Percentiles rank a stretch among this genome's conserved stretches.
Evolutionary conservation across 2,329 filamentous ascomycete species (phyloP).

Genomic region (Verticillium longisporum): DNA sequence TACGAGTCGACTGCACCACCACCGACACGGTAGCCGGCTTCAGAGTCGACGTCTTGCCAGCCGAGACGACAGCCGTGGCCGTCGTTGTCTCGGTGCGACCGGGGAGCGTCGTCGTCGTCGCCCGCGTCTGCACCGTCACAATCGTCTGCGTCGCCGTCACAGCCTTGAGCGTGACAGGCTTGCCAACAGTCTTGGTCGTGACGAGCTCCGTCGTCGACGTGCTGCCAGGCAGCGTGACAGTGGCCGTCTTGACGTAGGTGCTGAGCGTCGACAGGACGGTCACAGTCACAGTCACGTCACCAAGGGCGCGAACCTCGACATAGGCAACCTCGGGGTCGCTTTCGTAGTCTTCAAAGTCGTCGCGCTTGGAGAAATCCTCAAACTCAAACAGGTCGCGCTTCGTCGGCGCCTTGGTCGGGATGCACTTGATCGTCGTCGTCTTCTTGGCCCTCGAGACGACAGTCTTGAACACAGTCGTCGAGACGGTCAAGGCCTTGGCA

Average conservation of each 20-base stretch:
- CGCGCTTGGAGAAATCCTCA: no score
- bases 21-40: slow-evolving; percentile 6
- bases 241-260: slow-evolving; percentile 14
- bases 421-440: slow-evolving; percentile 2
- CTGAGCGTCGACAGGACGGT: slow-evolving; percentile 1
- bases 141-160: background rate
- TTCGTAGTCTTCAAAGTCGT: background rate
- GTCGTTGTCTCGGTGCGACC: background rate
- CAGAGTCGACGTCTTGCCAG: slow-evolving; percentile 6
- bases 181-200: slow-evolving; percentile 2
- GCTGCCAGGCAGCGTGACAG: slow-evolving; percentile 3
- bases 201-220: slow-evolving; percentile 1
- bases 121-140: background rate
- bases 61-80: background rate
- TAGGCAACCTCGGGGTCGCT: background rate
- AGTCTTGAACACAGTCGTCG: slow-evolving; percentile 3
- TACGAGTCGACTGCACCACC: slow-evolving; percentile 9
- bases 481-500: background rate
- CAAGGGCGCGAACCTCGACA: background rate
- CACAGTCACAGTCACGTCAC: background rate
- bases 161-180: slow-evolving; percentile 4
- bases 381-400: background rate
- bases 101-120: slow-evolving; percentile 1
- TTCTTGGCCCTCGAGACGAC: background rate
- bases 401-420: background rate